Base-by-base conservation (phyloP, 2,329 filamentous ascomycete species). In the Acarospora socialis region DNA sequence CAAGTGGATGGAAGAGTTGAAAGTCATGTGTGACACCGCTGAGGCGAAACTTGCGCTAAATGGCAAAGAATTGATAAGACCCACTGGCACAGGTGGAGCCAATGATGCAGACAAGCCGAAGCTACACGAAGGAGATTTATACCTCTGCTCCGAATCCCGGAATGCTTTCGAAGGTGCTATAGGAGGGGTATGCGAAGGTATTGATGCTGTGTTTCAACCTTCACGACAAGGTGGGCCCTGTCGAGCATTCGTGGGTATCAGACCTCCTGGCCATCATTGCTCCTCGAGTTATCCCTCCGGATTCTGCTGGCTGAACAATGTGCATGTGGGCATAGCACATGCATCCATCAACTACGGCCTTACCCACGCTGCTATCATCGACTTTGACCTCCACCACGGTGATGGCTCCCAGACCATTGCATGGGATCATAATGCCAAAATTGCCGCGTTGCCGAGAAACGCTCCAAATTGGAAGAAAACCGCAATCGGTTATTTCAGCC, bases 261-360 rank as follows among this genome's bases (percentile, higher is more conserved):
- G 90, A 19, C 90, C 90, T 4, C 90, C 90, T 0, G 90, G 90
- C 1, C 90, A 98, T 51, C 90, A 98, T 51, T 98, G 90, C 56
- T 93, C 87, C 2, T 73, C 82, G 3, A 73, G 79, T 30, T 77
- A 79, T 46, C 90, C 90, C 0, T 94, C 87, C 2, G 90, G 90
- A 0, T 98, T 98, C 51, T 98, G 90, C 59, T 98, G 90, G 87
- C 61, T 98, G 30, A 98, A 98, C 55, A 98, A 98, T 50, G 84
- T 98, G 1, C 87, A 95, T 50, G 82, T 98, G 14, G 90, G 87
- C 0, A 93, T 98, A 42, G 81, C 92, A 53, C 81, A 98, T 53
- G 87, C 77, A 7, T 77, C 82, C 13, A 72, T 87, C 40, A 70
- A 69, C 22, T 80, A 98, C 49, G 84, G 80, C 0, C 60, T 95